Base-by-base conservation (phyloP, 495 filamentous ascomycete species). In the Talaromyces liani region DNA sequence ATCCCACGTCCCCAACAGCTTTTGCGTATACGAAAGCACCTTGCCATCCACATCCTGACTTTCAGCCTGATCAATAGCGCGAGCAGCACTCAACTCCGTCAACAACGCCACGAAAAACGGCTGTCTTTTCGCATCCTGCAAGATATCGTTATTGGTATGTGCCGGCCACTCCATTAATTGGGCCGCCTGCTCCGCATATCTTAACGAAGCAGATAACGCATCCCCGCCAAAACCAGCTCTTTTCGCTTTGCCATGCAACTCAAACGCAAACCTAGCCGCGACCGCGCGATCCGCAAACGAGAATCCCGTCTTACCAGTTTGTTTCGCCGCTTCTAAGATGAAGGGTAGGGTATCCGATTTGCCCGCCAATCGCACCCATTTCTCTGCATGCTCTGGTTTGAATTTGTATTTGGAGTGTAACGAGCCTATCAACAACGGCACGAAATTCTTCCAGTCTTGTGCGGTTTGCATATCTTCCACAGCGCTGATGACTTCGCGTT, bases 401-500 rank as follows among this genome's bases (percentile, higher is more conserved):
- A 86, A 39, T 10, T 45, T 60, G 14, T 77, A 73, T 22, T 75
- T 63, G 3, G 85, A 72, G 61, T 77, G 74, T 33, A 66, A 63
- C n/a, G 88, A 65, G 14, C 87, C 90, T 24, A 79, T 75, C 47
- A 92, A 70, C 22, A 91, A 72, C 3, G 77, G 78, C 2, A 77
- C 71, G 39, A 91, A 71, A 74, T 87, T 88, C 20, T 78, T 71
- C 73, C 80, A 88, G 72, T 91, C 86, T n/a, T 75, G 75, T 27
- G 68, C 69, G 3, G 76, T 77, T 27, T 80, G 68, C 82, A 91
- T 89, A 20, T 77, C 64, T n/a, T 67, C 54, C 39, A 79, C 64
- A 31, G 68, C 69, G 12, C 69, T 45, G 16, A 68, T 24, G n/a
- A 69, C 67, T 39, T 78, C 65, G 29, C 78, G 75, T 6, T 73